Conservation (phyloP, 2,329 filamentous ascomycete genomes). For the Clonostachys rhizophaga region DNA sequence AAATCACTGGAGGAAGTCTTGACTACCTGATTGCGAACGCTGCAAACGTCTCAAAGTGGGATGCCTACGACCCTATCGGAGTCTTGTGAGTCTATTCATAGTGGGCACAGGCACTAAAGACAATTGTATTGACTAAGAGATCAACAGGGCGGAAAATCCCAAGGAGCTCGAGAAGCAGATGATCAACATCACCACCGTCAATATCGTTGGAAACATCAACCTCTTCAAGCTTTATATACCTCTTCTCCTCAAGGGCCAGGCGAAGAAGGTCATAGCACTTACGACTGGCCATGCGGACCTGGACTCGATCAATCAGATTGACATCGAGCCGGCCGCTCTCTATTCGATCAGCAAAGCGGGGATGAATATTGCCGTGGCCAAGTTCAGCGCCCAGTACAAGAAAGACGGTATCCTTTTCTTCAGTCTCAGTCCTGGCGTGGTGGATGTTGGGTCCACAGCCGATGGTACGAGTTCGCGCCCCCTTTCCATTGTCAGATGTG, state of each 20-base stretch:
- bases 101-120: too few relatives aligned
- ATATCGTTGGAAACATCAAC: conserved; percentile 27
- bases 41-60: conserved; percentile 20
- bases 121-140: conserved; percentile 9
- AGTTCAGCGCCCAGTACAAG: conserved; percentile 4
- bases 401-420: conserved; percentile 10
- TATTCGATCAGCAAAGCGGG: conserved; percentile 4
- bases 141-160: background rate
- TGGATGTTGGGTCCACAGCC: background rate
- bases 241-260: conserved; percentile 37
- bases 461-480: background rate
- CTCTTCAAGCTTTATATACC: conserved; percentile 38
- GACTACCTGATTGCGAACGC: conserved; percentile 48
- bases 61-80: conserved; percentile 22
- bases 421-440: background rate
- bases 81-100: conserved; percentile 18
- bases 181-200: conserved; percentile 25
- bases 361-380: conserved; percentile 2
- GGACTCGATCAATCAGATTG: conserved; percentile 25
- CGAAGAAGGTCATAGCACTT: conserved; percentile 47
- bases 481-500: background rate
- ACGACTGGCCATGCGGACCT: conserved; percentile 38
- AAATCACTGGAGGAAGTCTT: conserved; percentile 29
- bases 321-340: background rate
- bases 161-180: background rate